Evolutionary conservation across 192 early-diverging fungal genomes (phyloP).

Genomic region (Coemansia sp.): DNA sequence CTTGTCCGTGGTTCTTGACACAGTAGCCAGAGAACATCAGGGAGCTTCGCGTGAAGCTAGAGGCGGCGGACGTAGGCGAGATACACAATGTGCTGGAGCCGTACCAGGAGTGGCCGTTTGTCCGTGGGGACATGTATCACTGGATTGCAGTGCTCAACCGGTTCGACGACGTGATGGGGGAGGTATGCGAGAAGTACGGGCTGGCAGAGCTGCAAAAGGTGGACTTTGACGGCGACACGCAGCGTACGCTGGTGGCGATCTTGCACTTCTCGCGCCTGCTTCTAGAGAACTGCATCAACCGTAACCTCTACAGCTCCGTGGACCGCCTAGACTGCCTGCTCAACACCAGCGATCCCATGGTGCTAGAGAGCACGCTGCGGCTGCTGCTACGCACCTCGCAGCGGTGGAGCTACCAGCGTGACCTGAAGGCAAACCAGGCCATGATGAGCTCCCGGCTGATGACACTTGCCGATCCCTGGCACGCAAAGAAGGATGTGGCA

Average conservation of each 20-base stretch:
- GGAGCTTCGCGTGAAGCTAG: constrained; percentile 41
- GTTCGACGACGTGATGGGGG: constrained; percentile 77
- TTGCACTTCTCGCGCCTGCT: constrained; percentile 71
- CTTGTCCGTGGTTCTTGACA: too few species aligned
- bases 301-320: constrained; percentile 84
- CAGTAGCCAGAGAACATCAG: constrained; percentile 46
- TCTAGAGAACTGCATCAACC: constrained; percentile 92
- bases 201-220: constrained; percentile 59
- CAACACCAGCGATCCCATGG: constrained; percentile 70
- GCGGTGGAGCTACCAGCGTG: constrained; percentile 79
- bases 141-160: constrained; percentile 93
- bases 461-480: constrained; percentile 38
- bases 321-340: constrained; percentile 78
- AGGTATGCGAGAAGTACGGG: constrained; percentile 57
- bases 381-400: constrained; percentile 85
- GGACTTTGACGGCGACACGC: constrained; percentile 53
- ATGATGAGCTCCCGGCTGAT: constrained; percentile 32
- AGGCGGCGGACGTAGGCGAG: constrained; percentile 46
- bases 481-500: constrained; percentile 17
- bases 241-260: constrained; percentile 58
- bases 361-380: constrained; percentile 70
- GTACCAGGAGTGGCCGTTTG: constrained; percentile 65
- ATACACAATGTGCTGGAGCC: constrained; percentile 52
- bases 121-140: constrained; percentile 89
- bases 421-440: constrained; percentile 38